Base-by-base conservation (phyloP, 352 stramenopile species). In the Phytophthora pluvialis region DNA sequence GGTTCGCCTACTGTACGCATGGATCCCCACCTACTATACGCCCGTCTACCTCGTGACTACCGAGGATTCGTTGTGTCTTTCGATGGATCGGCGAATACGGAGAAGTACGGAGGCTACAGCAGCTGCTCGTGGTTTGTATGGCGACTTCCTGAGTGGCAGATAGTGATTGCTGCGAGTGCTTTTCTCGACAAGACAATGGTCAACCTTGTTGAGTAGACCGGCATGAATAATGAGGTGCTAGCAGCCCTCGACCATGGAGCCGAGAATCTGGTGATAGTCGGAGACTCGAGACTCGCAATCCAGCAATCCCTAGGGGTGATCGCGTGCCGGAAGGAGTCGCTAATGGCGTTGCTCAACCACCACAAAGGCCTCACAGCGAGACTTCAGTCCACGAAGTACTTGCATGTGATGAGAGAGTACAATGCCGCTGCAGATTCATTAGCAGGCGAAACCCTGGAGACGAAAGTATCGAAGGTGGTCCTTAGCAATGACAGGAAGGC, bases 41-140 rank as follows among this genome's bases (percentile, higher is more conserved):
- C 46, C 1, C 39, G 32, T 0, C 18, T 46, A 26, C 58, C 15
- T 5, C 11, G 0, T 15, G 31, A 44, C n/a, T 60, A 45, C 42
- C 8, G n/a, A 28, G 45, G 51, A 1, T 52, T 56, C 42, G 33
- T 70, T 5, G 2, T 77, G 1, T 67, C 51, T 1, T 77, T 73
- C 13, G 59, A 77, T 46, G 69, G 59, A 0, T 61, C 63, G 3
- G 59, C 58, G 0, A 66, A 72, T 7, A 50, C 56, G 1, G 40
- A 56, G 18, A 70, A 64, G 15, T 45, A 60, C 11, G 31, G 51
- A 0, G 39, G 48, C 0, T 46, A 56, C 10, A 58, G 58, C 0
- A 73, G 63, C 25, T 62, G 52, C 31, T 52, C 57, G 0, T 70
- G 43, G 40, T 36, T 77, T 15, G 1, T 70, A 3, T 76, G 68